These are phyloP conservation scores for Lizanozyma gosingica DNA, from an alignment of 1,139 yeast species.

Conservation along the genomic window DNA sequence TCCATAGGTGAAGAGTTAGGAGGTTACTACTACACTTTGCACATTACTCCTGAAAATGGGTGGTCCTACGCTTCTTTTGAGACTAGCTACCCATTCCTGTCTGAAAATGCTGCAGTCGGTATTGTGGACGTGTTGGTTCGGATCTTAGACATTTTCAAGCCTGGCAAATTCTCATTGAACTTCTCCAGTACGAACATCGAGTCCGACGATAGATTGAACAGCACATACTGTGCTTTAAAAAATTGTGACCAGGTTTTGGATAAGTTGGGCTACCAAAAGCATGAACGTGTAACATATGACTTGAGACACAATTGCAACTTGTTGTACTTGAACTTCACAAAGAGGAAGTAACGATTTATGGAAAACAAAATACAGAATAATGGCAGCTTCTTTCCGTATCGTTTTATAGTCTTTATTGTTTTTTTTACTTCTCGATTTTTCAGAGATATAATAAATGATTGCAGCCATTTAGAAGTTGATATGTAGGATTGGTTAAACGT, in stretches of 20 bases:
- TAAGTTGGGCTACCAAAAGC: constrained; percentile 49
- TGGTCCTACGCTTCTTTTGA: constrained; percentile 97
- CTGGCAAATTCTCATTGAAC: constrained; percentile 70
- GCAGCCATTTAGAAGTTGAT: no score
- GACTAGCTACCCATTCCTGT: constrained; percentile 57
- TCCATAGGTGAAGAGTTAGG: constrained; percentile 49
- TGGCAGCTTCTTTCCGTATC: no score
- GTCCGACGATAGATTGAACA: constrained; percentile 8
- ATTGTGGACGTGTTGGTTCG: constrained; percentile 45
- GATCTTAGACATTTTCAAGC: constrained; percentile 60
- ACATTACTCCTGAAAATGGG: constrained; percentile 87
- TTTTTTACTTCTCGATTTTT: no score
- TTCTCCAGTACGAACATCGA: constrained; percentile 39
- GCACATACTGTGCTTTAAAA: constrained; percentile 18
- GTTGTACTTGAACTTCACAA: constrained; percentile 39
- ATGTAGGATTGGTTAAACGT: no score
- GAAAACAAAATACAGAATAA: no score
- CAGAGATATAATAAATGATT: no score
- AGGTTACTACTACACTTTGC: constrained; percentile 76
- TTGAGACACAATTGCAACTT: constrained; percentile 41
- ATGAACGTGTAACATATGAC: constrained; percentile 67
- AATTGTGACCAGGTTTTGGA: constrained; percentile 21
- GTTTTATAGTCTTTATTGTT: no score
- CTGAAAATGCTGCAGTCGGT: constrained; percentile 30
- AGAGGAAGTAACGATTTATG: no score